Evolutionary conservation across 1,284 basidiomycete species (phyloP).

Genomic region (Meira nashicola): DNA sequence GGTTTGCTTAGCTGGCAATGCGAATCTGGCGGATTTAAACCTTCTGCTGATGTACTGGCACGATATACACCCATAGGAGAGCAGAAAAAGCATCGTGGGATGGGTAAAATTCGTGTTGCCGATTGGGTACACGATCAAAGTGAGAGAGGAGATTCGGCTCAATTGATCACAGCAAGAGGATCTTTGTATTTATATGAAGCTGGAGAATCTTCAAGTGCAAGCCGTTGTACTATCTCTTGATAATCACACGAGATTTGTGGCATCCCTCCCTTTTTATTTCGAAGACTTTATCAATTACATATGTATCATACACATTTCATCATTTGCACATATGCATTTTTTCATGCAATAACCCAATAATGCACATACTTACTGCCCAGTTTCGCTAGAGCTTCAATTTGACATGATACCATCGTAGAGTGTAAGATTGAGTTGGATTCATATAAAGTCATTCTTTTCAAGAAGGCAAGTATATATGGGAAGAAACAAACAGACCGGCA

Average conservation of each 20-base stretch:
- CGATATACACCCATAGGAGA: conserved; percentile 26
- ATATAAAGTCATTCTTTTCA: no score
- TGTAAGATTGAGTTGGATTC: no score
- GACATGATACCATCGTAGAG: no score
- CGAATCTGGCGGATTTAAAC: conserved; percentile 32
- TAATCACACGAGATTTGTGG: not conserved
- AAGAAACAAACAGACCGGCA: no score
- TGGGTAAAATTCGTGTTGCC: conserved; percentile 20
- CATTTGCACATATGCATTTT: no score
- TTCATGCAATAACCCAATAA: no score
- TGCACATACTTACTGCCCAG: no score
- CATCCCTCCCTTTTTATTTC: not conserved
- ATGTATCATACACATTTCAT: no score
- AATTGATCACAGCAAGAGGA: conserved; percentile 6
- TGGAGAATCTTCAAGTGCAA: conserved; percentile 1
- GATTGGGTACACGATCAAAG: conserved; percentile 8
- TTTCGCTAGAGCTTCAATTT: no score
- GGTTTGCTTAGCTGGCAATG: conserved; percentile 38
- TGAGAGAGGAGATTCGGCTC: conserved; percentile 5
- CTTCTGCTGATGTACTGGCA: conserved; percentile 25
- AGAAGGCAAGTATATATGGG: no score
- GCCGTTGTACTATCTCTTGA: not conserved
- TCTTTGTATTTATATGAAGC: not conserved
- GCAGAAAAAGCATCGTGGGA: conserved; percentile 32
- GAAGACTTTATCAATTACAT: not conserved